Conservation (phyloP, 148 eudicot species). For the Camellia lanceoleosa region DNA sequence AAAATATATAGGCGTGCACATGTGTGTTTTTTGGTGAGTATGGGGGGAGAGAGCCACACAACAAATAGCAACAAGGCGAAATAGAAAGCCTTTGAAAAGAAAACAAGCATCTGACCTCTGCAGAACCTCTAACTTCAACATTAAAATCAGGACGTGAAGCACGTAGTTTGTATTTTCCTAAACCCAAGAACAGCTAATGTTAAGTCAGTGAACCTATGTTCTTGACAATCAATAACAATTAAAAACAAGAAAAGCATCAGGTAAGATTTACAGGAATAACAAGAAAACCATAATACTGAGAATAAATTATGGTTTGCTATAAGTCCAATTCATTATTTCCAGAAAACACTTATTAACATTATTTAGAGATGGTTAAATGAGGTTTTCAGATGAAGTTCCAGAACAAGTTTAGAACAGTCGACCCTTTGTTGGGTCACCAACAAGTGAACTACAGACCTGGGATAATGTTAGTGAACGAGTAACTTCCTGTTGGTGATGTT, state of each 20-base stretch:
- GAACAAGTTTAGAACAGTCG: background rate
- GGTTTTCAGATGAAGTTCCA: background rate
- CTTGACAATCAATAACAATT: background rate
- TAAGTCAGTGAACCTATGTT: background rate
- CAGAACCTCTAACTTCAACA: slow-evolving; percentile 67
- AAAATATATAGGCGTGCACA: background rate
- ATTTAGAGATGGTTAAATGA: background rate
- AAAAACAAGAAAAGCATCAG: background rate
- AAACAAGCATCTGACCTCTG: slow-evolving; percentile 53
- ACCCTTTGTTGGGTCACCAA: background rate
- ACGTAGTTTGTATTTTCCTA: slow-evolving; percentile 73
- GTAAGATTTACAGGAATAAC: background rate
- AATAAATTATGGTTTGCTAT: background rate
- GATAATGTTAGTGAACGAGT: slow-evolving; percentile 61
- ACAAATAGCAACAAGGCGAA: slow-evolving; percentile 7
- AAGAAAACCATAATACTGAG: background rate
- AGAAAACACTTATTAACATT: background rate
- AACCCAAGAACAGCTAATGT: slow-evolving; percentile 24
- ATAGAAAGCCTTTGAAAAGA: background rate
- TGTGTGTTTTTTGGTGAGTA: background rate
- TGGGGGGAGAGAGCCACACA: background rate
- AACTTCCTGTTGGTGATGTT: slow-evolving; percentile 71
- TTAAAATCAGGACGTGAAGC: slow-evolving; percentile 77
- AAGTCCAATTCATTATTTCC: background rate
- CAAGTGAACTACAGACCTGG: slow-evolving; percentile 57